Conservation (phyloP, 2,329 filamentous ascomycete species). For the Colletotrichum sp. region DNA sequence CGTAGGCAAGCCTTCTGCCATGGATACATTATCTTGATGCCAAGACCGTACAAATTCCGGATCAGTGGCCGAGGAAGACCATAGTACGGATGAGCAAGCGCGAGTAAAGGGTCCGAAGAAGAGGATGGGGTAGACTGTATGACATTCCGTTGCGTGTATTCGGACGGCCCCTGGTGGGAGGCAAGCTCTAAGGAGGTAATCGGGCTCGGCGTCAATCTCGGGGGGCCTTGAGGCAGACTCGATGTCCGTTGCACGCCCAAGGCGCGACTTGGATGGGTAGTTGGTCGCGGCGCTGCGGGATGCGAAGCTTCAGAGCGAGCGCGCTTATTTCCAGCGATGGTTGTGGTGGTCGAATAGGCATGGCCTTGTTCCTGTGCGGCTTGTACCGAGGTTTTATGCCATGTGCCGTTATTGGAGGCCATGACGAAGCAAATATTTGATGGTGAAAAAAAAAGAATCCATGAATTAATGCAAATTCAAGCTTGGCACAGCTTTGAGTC, state of each 20-base stretch:
- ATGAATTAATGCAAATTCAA: not conserved
- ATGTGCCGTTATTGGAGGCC: constrained; percentile 44
- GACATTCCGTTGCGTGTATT: constrained; percentile 61
- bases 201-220: constrained; percentile 45
- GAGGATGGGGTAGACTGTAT: constrained; percentile 60
- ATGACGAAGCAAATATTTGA: constrained; percentile 28
- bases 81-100: constrained; percentile 68
- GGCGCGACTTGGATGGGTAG: not conserved
- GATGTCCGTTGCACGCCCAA: constrained; percentile 38
- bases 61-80: constrained; percentile 65
- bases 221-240: constrained; percentile 34
- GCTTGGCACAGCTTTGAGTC: not conserved
- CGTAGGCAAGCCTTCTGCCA: constrained; percentile 81
- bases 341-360: constrained; percentile 40
- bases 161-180: constrained; percentile 38
- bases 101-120: constrained; percentile 59
- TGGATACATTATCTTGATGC: constrained; percentile 77
- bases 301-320: constrained; percentile 11
- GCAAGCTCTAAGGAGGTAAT: constrained; percentile 43
- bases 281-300: not conserved
- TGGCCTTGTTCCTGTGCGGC: constrained; percentile 45
- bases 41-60: constrained; percentile 67
- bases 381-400: constrained; percentile 58
- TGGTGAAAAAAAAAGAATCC: not conserved
- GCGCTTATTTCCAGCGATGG: constrained; percentile 57